A percentile compares a stretch with the other conserved stretches of the same genome.
These are phyloP conservation scores for Catharanthus roseus DNA, from an alignment of 257 asterid species.

Conservation along the genomic window DNA sequence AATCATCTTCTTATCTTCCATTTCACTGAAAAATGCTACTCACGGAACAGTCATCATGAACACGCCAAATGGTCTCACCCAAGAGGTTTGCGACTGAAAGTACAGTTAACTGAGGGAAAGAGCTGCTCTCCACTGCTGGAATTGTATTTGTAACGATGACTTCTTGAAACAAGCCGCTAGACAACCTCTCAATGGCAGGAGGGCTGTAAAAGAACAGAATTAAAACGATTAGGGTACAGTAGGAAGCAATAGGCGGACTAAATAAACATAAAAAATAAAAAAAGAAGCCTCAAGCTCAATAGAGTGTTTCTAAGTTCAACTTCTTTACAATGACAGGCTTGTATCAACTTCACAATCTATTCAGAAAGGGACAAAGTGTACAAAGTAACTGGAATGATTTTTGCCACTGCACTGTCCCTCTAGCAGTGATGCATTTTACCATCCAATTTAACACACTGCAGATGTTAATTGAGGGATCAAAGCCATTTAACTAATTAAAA, in stretches of 20 bases:
- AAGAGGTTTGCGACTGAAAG: conserved; percentile 85
- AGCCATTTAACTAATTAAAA: background rate
- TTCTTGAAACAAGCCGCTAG: conserved; percentile 91
- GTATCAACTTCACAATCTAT: background rate
- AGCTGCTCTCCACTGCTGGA: conserved; percentile 70
- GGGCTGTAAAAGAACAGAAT: conserved; percentile 47
- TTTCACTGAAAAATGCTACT: conserved; percentile 85
- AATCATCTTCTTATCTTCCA: background rate
- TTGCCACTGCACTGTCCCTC: too few relatives aligned
- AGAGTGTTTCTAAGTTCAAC: background rate
- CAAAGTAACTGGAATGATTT: too few relatives aligned
- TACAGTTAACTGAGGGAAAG: conserved; percentile 79
- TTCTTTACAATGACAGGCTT: background rate
- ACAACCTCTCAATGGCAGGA: conserved; percentile 86
- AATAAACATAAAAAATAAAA: background rate
- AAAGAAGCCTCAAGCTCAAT: background rate
- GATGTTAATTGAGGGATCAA: too few relatives aligned
- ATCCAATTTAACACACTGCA: background rate
- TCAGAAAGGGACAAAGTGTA: background rate
- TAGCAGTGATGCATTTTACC: background rate
- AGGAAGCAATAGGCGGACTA: background rate
- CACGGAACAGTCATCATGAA: conserved; percentile 89
- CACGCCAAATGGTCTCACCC: conserved; percentile 97
- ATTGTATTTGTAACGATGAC: conserved; percentile 83
- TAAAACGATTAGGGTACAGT: too few relatives aligned